Evolutionary conservation across 2,329 filamentous ascomycete genomes (phyloP), one percentile per base, ranked within the genome.

Genomic region (Sclerotinia minor): DNA sequence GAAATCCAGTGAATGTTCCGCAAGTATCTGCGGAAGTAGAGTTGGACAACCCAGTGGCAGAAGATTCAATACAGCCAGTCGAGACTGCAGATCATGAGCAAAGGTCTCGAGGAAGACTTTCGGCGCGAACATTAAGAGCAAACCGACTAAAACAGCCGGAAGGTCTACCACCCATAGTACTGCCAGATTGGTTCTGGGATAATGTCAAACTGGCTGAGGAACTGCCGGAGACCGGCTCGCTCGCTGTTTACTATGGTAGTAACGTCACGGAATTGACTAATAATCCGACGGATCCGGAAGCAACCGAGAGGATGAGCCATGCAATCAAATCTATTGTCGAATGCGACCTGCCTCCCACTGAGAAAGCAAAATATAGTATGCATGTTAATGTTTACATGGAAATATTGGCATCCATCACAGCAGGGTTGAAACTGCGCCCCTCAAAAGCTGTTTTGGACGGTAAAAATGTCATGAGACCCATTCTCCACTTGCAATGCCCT

Each of bases 401-500:
- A 50, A 79, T 87, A 52, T 76, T 79, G 17, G 80, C 83, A 21
- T 81, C 81, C 21, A 78, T 85, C 57, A 81, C 80, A 69, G 83
- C 84, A 49, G 83, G 83, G 26, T 76, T 88, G 69, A 79, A 72
- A 69, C 75, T 80, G 67, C 80, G 79, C 63, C 79, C 81, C 49
- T 75, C 75, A 21, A 32, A 50, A 29, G 41, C 67, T 7, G 19
- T 52, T 15, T 19, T 64, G 5, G 52, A 55, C 29, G 38, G 64
- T 17, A 72, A 73, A 38, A 80, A 76, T 73, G 73, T 78, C 45
- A 68, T 72, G 41, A 86, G 85, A 71, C 83, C 85, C 4, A 84
- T 89, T 71, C 78, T 88, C 24, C 80, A 85, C 6, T 78, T 90
- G 17, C 83, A 87, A 67, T 88, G 87, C 70, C 85, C 87, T 1